These are phyloP conservation scores for Mucor ambiguus DNA, from an alignment of 371 early-diverging fungal species.

Conservation along the genomic window DNA sequence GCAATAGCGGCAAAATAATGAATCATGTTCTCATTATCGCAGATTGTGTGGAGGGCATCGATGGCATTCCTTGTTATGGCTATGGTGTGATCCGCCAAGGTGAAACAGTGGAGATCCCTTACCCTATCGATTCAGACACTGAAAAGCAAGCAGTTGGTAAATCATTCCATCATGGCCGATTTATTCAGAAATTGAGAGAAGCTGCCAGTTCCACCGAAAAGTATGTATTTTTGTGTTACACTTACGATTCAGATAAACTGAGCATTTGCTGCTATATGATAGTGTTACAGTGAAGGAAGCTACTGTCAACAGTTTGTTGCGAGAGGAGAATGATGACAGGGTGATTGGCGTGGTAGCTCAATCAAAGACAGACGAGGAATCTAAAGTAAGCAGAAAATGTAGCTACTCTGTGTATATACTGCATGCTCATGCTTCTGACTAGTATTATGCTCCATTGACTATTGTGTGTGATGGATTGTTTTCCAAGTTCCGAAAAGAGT, in stretches of 20 bases:
- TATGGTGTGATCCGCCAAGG: slow-evolving; percentile 72
- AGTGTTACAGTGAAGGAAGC: slow-evolving; percentile 78
- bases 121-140: slow-evolving; percentile 43
- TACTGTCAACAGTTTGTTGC: slow-evolving; percentile 64
- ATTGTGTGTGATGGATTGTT: slow-evolving; percentile 92
- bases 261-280: not conserved
- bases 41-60: slow-evolving; percentile 81
- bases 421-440: not conserved
- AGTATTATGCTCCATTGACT: slow-evolving; percentile 70
- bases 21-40: not conserved
- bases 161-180: slow-evolving; percentile 90
- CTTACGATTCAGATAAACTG: not conserved
- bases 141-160: slow-evolving; percentile 54
- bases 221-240: slow-evolving; percentile 5
- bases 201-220: slow-evolving; percentile 54
- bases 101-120: slow-evolving; percentile 58
- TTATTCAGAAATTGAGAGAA: slow-evolving; percentile 80
- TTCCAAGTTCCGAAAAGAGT: slow-evolving; percentile 89
- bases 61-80: slow-evolving; percentile 79
- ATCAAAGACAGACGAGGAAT: slow-evolving; percentile 28
- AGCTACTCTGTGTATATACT: not conserved
- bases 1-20: not conserved
- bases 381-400: not conserved
- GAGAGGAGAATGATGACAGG: slow-evolving; percentile 40
- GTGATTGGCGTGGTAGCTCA: slow-evolving; percentile 57